Conservation (phyloP, 108 stramenopile genomes). For the Skeletonema marinoi region DNA sequence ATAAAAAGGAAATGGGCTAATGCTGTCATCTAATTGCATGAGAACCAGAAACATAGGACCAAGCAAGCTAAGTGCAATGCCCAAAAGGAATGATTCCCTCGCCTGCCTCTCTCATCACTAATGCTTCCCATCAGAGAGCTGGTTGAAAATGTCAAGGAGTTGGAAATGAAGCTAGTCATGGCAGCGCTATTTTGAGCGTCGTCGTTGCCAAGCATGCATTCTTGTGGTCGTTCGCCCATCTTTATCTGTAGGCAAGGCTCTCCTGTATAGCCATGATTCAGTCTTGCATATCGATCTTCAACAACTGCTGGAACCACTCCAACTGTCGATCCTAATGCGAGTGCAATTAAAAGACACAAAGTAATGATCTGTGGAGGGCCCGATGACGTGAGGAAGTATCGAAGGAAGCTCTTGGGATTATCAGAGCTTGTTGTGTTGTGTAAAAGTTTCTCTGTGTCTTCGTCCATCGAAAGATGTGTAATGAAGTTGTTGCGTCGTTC, state of each 20-base stretch:
- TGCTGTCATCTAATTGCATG: constrained; percentile 54
- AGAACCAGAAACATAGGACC: constrained; percentile 60
- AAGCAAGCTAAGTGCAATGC: constrained; percentile 53
- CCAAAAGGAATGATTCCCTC: constrained; percentile 59
- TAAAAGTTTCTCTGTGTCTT: constrained; percentile 16
- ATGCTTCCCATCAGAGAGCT: constrained; percentile 78
- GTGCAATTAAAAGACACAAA: constrained; percentile 65
- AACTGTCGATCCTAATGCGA: constrained; percentile 68
- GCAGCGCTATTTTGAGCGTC: constrained; percentile 81
- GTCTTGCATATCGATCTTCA: constrained; percentile 78
- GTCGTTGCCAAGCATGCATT: constrained; percentile 65
- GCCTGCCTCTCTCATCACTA: constrained; percentile 78
- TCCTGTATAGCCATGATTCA: constrained; percentile 61
- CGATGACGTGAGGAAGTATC: constrained; percentile 49
- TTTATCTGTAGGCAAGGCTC: constrained; percentile 43
- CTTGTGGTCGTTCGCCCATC: constrained; percentile 52
- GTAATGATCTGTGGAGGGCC: constrained; percentile 79
- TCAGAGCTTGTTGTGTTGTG: constrained; percentile 1
- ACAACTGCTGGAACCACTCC: constrained; percentile 67
- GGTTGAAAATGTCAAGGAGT: constrained; percentile 71
- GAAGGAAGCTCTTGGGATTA: constrained; percentile 20
- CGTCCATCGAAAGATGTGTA: constrained; percentile 46
- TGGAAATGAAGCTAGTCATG: constrained; percentile 55
- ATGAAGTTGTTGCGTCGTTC: constrained; percentile 8
- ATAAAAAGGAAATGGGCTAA: constrained; percentile 76